Evolutionary conservation across 768 basidiomycete species (phyloP), one percentile per base, ranked within the genome.

Genomic region (Lyophyllum semitale): DNA sequence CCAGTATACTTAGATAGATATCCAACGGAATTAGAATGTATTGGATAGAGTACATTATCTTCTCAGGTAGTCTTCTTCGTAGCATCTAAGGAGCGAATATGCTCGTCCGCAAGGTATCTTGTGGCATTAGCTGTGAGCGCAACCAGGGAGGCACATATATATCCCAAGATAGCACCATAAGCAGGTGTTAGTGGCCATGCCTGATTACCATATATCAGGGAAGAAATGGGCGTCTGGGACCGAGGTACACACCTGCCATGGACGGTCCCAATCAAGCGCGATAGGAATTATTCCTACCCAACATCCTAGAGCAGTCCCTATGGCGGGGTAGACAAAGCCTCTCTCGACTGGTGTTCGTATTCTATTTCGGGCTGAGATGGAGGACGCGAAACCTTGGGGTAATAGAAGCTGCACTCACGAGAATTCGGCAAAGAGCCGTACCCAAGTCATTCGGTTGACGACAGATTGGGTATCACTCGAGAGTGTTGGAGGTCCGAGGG

Each of bases 181-280:
- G 89, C 82, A 12, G 89, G 85, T 1, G 89, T 88, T 51, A 94
- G 74, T 12, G 93, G 93, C 88, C 90, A 95, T 23, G 87, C 84
- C 90, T 94, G 54, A 9, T 23, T 60, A 57, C 45, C 32, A 49
- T 56, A n/a, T 58, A 37, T 23, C 45, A 23, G 43, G n/a, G 29
- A 44, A 17, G 37, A 58, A 26, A 20, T 29, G 43, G 35, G 41
- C 30, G 48, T 12, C 49, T 15, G 48, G 35, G 54, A 26, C 33
- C 11, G 27, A 45, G 29, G 37, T 32, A 73, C 83, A 53, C 50
- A 91, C 94, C 88, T 98, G 96, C 95, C 95, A 98, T 7, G 95
- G 93, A 33, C 93, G 82, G 66, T 95, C 95, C 96, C 96, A 98
- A 71, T 98, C 96, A 17, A 98, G 83, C 0, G 93, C 90, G 43